These are phyloP conservation scores for Mycena amicta DNA, from an alignment of 768 basidiomycete species.

Conservation along the genomic window DNA sequence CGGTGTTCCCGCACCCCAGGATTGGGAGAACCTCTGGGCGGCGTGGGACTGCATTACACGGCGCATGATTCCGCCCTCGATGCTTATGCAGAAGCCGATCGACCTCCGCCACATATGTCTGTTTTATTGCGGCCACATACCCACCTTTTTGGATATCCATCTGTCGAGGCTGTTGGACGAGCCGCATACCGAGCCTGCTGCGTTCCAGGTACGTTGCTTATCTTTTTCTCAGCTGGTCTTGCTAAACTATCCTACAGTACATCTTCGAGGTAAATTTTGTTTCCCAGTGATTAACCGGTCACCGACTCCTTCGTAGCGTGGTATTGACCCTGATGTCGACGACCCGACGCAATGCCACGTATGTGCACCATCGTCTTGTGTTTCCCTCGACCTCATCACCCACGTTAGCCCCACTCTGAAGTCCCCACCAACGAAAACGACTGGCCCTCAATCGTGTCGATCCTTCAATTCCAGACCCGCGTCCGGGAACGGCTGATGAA, in stretches of 20 bases:
- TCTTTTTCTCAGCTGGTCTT: conserved; percentile 4
- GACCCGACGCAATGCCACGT: conserved; percentile 88
- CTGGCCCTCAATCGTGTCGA: conserved; percentile 77
- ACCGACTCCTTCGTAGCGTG: no score
- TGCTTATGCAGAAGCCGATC: conserved; percentile 91
- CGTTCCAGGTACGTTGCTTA: conserved; percentile 60
- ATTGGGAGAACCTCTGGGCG: conserved; percentile 87
- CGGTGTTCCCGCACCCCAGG: conserved; percentile 68
- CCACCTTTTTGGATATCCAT: conserved; percentile 90
- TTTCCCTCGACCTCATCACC: not conserved
- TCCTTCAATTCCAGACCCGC: conserved; percentile 76
- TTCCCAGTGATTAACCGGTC: no score
- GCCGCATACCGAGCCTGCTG: conserved; percentile 80
- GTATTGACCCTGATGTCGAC: conserved; percentile 94
- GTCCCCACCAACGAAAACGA: conserved; percentile 81
- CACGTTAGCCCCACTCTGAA: conserved; percentile 78
- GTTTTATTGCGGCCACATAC: conserved; percentile 97
- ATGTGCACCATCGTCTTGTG: conserved; percentile 27
- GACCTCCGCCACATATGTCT: conserved; percentile 93
- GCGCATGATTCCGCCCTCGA: conserved; percentile 82
- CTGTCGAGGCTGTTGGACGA: conserved; percentile 74
- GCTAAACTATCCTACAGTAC: conserved; percentile 40
- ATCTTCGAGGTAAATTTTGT: no score
- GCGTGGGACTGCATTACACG: conserved; percentile 86
- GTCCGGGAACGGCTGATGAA: conserved; percentile 72